A percentile compares a stretch with the other conserved stretches of the same genome.
phyloP scores from a whole-genome alignment of 2,329 filamentous ascomycete species.

The Cadophora gregata region DNA sequence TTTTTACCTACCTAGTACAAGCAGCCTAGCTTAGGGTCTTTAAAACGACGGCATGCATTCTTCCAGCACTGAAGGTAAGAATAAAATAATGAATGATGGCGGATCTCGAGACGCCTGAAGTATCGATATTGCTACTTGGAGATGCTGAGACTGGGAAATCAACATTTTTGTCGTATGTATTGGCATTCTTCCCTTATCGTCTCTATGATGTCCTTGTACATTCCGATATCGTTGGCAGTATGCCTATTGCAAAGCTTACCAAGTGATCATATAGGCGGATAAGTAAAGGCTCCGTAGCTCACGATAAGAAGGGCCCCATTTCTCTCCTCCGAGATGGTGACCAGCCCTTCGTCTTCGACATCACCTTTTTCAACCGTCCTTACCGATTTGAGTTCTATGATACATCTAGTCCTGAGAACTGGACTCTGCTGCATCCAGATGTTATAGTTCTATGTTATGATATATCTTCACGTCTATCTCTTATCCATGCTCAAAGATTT shows the following conservation, averaged over 20 bases:
- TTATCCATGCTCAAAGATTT: slow-evolving; percentile 63
- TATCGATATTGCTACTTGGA: slow-evolving; percentile 61
- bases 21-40: not conserved
- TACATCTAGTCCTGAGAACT: slow-evolving; percentile 62
- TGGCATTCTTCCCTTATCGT: not conserved
- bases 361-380: slow-evolving; percentile 51
- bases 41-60: not conserved
- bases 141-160: slow-evolving; percentile 65
- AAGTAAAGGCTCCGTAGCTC: slow-evolving; percentile 50
- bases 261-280: slow-evolving; percentile 53
- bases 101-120: slow-evolving; percentile 44
- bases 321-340: slow-evolving; percentile 61
- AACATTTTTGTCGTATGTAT: slow-evolving; percentile 63
- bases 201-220: not conserved
- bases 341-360: slow-evolving; percentile 65
- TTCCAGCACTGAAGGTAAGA: not conserved
- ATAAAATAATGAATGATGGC: slow-evolving; percentile 8
- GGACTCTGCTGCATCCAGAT: slow-evolving; percentile 63
- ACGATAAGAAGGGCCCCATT: slow-evolving; percentile 52
- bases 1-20: too few species aligned
- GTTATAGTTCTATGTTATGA: slow-evolving; percentile 66
- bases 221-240: not conserved
- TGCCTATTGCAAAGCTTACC: not conserved
- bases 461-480: slow-evolving; percentile 62
- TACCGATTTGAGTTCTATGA: slow-evolving; percentile 66